A percentile compares a stretch with the other conserved stretches of the same genome.
Evolutionary conservation across 345 rosid genomes (phyloP).

Genomic region (Bruguiera parviflora): DNA sequence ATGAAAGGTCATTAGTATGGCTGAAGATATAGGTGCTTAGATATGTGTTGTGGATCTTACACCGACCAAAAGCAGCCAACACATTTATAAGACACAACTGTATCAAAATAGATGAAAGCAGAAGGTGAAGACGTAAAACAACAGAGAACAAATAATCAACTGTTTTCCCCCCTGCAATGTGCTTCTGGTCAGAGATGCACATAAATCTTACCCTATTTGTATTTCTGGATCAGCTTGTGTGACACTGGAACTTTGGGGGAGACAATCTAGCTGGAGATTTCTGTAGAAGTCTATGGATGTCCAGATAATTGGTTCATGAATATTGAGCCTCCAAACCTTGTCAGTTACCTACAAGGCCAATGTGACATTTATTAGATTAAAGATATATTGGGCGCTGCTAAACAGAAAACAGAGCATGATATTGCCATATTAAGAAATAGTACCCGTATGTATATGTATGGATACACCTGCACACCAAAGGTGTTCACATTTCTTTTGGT

Average conservation of each 20-base stretch:
- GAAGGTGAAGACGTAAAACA: no score
- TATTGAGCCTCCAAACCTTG: constrained; percentile 76
- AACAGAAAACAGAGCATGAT: constrained; percentile 13
- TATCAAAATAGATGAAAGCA: no score
- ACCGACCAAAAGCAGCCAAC: no score
- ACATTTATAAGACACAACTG: no score
- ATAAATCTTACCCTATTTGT: constrained; percentile 60
- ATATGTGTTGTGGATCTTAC: no score
- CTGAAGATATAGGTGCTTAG: neutral
- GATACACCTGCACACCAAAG: constrained; percentile 77
- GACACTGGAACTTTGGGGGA: constrained; percentile 67
- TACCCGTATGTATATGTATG: constrained; percentile 90
- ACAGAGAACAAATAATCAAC: no score
- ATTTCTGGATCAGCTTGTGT: constrained; percentile 96
- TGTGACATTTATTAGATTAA: constrained; percentile 6
- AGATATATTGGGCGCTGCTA: constrained; percentile 13
- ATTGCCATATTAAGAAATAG: constrained; percentile 20
- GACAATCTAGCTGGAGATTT: constrained; percentile 74
- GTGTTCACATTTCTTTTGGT: constrained; percentile 70
- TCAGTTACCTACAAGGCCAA: constrained; percentile 64
- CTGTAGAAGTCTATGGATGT: constrained; percentile 70
- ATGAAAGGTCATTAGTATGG: neutral
- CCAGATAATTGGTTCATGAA: constrained; percentile 98
- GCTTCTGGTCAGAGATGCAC: neutral
- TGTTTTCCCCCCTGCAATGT: no score